Base-by-base conservation (phyloP, 345 rosid genomes). In the Acer campestre region DNA sequence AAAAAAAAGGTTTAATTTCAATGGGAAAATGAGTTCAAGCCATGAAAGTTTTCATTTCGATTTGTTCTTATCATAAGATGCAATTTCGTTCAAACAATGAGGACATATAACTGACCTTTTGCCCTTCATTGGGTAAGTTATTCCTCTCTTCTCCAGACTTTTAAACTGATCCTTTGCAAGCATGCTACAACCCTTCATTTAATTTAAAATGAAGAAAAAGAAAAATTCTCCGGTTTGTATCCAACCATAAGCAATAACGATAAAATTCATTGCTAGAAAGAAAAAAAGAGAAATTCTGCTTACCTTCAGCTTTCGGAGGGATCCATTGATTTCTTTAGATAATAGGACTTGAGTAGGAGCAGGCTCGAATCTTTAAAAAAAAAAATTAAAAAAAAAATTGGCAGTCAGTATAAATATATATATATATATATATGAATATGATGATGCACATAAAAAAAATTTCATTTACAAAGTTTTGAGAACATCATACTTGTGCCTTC, bases 81-180 rank as follows among this genome's bases (percentile, higher is more conserved):
- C 1, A 51, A 51, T 51, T 0, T 51, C 17, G 0, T 51, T 46
- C 17, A 22, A 35, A 40, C 20, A 31, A 75, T 22, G 17, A 14
- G 6, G 16, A 42, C 10, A 20, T 73, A 59, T 75, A 73, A 77
- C 91, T 73, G 25, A 93, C 98, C 98, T 91, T 86, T 86, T 83
- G 58, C 67, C 71, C 80, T 88, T 92, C 67, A 82, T 55, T 16
- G 98, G 98, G 49, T 86, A 91, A 40, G 94, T 80, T 80, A 92
- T 79, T 75, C 98, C 99, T 89, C 99, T 87, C 79, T 94, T 96
- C 87, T 94, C 97, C 0, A 94, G 85, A 80, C 98, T 94, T 86
- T 94, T 94, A 84, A 83, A 96, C 38, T 98, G 83, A 82, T 96
- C 98, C 83, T 84, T 94, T 58, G 86, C 90, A 65, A 96, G 97